Base-by-base conservation (phyloP, 768 basidiomycete species). In the Dioszegia aurantiaca region DNA sequence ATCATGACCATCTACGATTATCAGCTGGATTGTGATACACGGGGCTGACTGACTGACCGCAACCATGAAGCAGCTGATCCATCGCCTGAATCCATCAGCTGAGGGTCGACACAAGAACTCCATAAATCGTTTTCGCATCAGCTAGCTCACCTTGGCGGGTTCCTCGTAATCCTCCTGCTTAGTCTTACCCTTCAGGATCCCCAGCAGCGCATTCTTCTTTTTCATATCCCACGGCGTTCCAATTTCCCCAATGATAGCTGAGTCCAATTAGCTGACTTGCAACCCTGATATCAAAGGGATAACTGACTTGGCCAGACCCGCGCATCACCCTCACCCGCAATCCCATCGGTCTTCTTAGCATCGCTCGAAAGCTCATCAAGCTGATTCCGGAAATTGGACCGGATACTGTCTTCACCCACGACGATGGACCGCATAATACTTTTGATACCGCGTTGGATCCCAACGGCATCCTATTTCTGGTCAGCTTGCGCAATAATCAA, bases 191-290 rank as follows among this genome's bases (percentile, higher is more conserved):
- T 63, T 65, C 10, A 65, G 62, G 42, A 74, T 24, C 0, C 72
- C 72, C 8, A 74, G 93, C 23, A 89, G 80, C 1, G 27, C 51
- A 41, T 81, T 80, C 74, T 88, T 88, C 52, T 78, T 78, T 73
- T 98, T 93, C 87, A 99, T 87, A 73, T 99, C 93, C 70, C 87
- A 90, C 2, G 94, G 94, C 1, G 85, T 88, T 14, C 94, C 94
- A 21, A 74, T 62, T 54, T 75, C 75, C 0, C 73, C 75, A 45
- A 76, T 72, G 40, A 76, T 30, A 21, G 70, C 92, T 62, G 53
- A 26, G 41, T 33, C 33, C 36, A 26, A 21, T 19, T 23, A 52
- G 37, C 43, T 36, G 17, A 30, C 17, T 19, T 44, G 19, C 31
- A 45, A 48, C 27, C 30, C 10, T 26, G 45, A 46, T 46, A 14